Conservation (phyloP, 306 rosid species). For the Trifolium subterraneum region DNA sequence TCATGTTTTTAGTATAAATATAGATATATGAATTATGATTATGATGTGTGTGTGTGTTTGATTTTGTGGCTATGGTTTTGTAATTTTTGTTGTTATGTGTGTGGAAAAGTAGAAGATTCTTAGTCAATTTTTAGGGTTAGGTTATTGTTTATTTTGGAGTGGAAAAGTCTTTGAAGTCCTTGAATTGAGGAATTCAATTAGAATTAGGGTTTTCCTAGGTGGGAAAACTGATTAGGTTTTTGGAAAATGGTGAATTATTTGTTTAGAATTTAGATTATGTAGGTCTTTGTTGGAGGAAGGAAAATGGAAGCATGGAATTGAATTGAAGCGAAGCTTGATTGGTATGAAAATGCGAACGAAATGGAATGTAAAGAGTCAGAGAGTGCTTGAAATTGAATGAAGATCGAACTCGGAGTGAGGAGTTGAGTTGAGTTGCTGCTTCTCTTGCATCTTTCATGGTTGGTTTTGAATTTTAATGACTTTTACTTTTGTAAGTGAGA, state of each 20-base stretch:
- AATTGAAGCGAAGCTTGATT: constrained; percentile 49
- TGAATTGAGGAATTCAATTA: constrained; percentile 52
- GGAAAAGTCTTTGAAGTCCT: constrained; percentile 53
- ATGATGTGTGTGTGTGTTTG: constrained; percentile 40
- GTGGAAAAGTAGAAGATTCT: constrained; percentile 56
- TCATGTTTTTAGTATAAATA: constrained; percentile 48
- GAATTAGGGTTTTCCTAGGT: constrained; percentile 53
- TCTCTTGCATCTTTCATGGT: not conserved
- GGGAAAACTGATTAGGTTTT: constrained; percentile 49
- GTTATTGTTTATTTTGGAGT: constrained; percentile 48
- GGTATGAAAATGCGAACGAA: constrained; percentile 36
- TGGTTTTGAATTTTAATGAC: not conserved
- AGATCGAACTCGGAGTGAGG: not conserved
- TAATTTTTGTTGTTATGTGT: constrained; percentile 58
- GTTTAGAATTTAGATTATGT: constrained; percentile 66
- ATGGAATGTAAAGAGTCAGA: not conserved
- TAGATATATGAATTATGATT: not conserved
- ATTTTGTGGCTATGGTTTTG: constrained; percentile 35
- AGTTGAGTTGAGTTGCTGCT: not conserved
- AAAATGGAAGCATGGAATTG: not conserved
- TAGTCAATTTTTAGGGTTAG: constrained; percentile 62
- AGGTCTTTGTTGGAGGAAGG: constrained; percentile 51
- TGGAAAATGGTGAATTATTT: constrained; percentile 47
- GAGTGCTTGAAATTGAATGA: constrained; percentile 26
- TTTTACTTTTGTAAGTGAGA: not conserved